A percentile compares a stretch with the other conserved stretches of the same genome.
These are phyloP conservation scores for Oropetium thomaeum DNA, from an alignment of 176 grass and related monocot genomes.

Conservation along the genomic window DNA sequence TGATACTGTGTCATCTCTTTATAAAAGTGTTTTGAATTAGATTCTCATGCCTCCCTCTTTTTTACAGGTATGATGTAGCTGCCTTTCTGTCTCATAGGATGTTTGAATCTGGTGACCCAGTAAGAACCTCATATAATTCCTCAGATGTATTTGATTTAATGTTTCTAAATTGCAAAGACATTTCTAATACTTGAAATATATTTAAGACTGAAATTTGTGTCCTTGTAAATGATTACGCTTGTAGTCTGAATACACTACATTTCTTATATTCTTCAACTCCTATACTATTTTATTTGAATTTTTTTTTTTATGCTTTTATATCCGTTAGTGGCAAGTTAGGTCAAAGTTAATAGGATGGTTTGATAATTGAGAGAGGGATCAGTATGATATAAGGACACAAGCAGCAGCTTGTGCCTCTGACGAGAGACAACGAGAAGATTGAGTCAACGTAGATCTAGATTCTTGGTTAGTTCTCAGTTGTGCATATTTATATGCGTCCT, in stretches of 20 bases:
- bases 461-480: background rate
- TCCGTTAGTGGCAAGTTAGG: background rate
- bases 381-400: background rate
- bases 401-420: background rate
- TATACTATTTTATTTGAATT: background rate
- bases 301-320: background rate
- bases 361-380: background rate
- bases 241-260: background rate
- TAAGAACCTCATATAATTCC: constrained; percentile 22
- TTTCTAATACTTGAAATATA: background rate
- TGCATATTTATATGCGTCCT: background rate
- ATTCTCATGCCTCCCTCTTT: constrained; percentile 6
- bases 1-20: background rate
- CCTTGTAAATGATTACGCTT: constrained; percentile 7
- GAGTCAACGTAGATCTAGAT: background rate
- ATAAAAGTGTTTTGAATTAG: background rate
- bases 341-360: background rate
- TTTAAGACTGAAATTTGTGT: background rate
- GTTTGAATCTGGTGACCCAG: constrained; percentile 68
- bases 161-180: background rate
- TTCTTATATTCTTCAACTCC: background rate
- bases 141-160: constrained; percentile 11
- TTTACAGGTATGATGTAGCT: constrained; percentile 81
- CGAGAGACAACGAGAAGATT: background rate
- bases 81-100: constrained; percentile 63